These are phyloP conservation scores for Trypanosoma scelopori DNA, from an alignment of 208 protist species.

Conservation along the genomic window DNA sequence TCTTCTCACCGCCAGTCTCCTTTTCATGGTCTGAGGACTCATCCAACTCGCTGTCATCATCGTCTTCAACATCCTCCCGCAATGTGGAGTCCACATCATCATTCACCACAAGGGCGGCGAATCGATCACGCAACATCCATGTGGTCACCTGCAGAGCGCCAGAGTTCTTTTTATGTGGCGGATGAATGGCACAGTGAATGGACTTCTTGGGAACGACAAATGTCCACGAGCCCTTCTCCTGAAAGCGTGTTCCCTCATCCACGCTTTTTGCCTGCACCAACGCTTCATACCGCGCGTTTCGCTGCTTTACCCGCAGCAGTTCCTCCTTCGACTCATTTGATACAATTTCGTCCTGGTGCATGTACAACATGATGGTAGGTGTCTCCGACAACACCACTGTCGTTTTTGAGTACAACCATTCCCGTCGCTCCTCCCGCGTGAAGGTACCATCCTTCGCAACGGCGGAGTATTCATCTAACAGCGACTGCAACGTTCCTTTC, in stretches of 20 bases:
- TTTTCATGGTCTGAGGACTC: constrained; percentile 25
- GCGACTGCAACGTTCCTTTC: neutral
- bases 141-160: constrained; percentile 75
- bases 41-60: constrained; percentile 50
- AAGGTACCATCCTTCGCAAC: constrained; percentile 1
- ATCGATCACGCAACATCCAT: constrained; percentile 91
- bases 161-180: constrained; percentile 48
- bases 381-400: constrained; percentile 80
- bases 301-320: constrained; percentile 37
- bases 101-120: constrained; percentile 40
- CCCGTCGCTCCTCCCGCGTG: constrained; percentile 48
- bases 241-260: constrained; percentile 79
- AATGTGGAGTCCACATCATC: constrained; percentile 53
- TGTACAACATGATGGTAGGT: constrained; percentile 85
- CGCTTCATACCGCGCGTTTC: constrained; percentile 51
- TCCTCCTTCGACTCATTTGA: constrained; percentile 56
- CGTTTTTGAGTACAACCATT: constrained; percentile 59
- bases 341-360: constrained; percentile 84
- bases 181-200: constrained; percentile 84
- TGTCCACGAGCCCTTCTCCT: constrained; percentile 80
- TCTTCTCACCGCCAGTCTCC: constrained; percentile 31
- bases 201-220: constrained; percentile 76
- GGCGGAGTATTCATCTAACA: constrained; percentile 35
- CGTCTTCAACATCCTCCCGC: constrained; percentile 28
- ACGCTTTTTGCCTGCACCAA: constrained; percentile 55